Conservation (phyloP, 2,329 filamentous ascomycete genomes). For the Penicillium glabrum region DNA sequence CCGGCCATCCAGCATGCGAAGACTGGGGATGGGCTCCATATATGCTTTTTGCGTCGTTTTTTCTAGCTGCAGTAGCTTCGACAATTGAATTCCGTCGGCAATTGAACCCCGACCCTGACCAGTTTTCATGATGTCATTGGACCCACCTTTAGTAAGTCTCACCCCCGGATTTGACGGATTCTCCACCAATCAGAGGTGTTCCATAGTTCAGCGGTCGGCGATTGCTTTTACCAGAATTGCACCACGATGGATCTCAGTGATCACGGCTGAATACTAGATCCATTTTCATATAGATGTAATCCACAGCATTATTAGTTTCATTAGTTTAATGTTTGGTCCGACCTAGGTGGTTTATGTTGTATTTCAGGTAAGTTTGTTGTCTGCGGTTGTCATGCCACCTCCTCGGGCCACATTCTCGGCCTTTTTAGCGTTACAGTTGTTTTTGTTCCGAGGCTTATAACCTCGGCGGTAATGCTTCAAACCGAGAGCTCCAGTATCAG, state of each 20-base stretch:
- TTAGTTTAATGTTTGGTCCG: too few species aligned
- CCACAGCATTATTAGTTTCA: not conserved
- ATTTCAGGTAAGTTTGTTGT: not conserved
- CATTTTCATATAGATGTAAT: not conserved
- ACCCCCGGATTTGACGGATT: slow-evolving; percentile 13
- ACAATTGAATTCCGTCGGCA: slow-evolving; percentile 19
- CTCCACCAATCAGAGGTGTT: not conserved
- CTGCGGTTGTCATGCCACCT: not conserved
- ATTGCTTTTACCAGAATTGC: not conserved
- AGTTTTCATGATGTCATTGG: not conserved
- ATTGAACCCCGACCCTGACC: slow-evolving; percentile 8
- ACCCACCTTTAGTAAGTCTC: slow-evolving; percentile 4
- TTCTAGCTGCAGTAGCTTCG: not conserved
- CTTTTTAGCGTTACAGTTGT: not conserved
- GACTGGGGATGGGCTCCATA: not conserved
- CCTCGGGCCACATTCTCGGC: not conserved
- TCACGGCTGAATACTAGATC: not conserved
- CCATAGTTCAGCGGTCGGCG: slow-evolving; percentile 8
- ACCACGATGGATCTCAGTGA: not conserved
- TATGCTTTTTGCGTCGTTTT: not conserved
- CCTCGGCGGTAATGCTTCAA: not conserved
- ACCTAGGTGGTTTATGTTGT: not conserved
- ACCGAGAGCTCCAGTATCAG: too few species aligned
- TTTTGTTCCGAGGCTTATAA: slow-evolving; percentile 9
- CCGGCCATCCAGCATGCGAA: not conserved